Evolutionary conservation across 768 basidiomycete species (phyloP).

Genomic region (Pisolithus marmoratus): DNA sequence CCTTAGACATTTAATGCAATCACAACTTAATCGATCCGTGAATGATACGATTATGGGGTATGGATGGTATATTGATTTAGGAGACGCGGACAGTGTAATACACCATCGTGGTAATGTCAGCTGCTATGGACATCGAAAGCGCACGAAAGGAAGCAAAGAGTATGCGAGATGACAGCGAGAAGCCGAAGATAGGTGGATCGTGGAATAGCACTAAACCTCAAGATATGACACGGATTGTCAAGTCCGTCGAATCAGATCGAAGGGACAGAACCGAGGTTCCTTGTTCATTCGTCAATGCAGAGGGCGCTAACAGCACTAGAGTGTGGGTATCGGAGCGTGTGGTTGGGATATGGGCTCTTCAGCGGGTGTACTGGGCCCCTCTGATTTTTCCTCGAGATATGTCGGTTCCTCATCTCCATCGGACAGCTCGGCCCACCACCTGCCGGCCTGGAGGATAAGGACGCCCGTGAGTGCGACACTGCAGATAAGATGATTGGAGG

Average conservation of each 20-base stretch:
- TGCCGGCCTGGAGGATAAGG: conserved; percentile 73
- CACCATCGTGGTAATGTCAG: not conserved
- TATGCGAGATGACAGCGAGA: conserved; percentile 17
- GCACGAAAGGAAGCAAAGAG: not conserved
- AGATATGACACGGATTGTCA: not conserved
- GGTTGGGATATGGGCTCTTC: conserved; percentile 2
- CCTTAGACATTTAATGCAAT: not conserved
- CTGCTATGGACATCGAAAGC: not conserved
- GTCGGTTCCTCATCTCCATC: conserved; percentile 50
- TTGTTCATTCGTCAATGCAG: not conserved
- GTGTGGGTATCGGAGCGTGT: conserved; percentile 3
- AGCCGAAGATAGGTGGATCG: not conserved
- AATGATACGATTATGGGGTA: not conserved
- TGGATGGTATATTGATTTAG: not conserved
- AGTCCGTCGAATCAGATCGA: too few relatives aligned
- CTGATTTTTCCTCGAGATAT: conserved; percentile 26
- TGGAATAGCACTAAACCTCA: not conserved
- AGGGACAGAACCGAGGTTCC: not conserved
- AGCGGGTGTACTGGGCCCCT: conserved; percentile 8
- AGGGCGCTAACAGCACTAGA: not conserved
- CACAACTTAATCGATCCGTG: not conserved
- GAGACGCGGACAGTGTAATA: not conserved
- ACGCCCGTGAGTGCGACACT: conserved; percentile 88
- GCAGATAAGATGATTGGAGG: conserved; percentile 79
- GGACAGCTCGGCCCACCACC: conserved; percentile 78